These are phyloP conservation scores for Lipomyces starkeyi DNA, from an alignment of 805 yeast genomes.

Conservation along the genomic window DNA sequence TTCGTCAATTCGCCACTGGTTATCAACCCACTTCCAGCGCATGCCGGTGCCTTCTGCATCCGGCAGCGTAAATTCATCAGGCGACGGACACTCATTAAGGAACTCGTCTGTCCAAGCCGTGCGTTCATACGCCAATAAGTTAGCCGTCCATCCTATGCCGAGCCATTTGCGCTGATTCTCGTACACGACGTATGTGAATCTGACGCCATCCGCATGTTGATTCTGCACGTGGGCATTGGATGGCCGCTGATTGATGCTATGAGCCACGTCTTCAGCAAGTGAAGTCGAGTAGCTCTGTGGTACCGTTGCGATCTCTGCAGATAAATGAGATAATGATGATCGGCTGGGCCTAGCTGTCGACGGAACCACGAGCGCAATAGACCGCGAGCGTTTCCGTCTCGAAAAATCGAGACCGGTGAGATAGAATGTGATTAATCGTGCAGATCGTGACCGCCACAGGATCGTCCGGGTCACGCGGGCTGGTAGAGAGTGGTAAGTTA, in stretches of 20 bases:
- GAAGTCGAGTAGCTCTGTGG: slow-evolving; percentile 25
- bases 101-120: slow-evolving; percentile 98
- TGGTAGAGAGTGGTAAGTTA: slow-evolving; percentile 88
- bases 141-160: slow-evolving; percentile 97
- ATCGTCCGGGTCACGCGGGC: slow-evolving; percentile 81
- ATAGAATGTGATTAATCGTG: slow-evolving; percentile 76
- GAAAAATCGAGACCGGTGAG: slow-evolving; percentile 83
- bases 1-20: slow-evolving; percentile 87
- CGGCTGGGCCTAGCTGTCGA: background rate
- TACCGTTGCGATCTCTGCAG: slow-evolving; percentile 1
- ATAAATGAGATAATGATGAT: slow-evolving; percentile 9
- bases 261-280: slow-evolving; percentile 14
- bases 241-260: background rate
- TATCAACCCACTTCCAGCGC: slow-evolving; percentile 95
- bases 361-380: background rate
- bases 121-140: slow-evolving; percentile 87
- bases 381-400: slow-evolving; percentile 14
- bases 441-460: slow-evolving; percentile 79
- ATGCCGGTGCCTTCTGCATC: slow-evolving; percentile 70
- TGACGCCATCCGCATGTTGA: slow-evolving; percentile 53
- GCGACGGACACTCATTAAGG: slow-evolving; percentile 79
- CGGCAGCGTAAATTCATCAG: slow-evolving; percentile 81
- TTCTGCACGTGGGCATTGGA: slow-evolving; percentile 24
- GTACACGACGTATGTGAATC: slow-evolving; percentile 88
- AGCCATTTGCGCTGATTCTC: slow-evolving; percentile 98